Percentiles rank a stretch among this genome's conserved stretches.
Conservation (phyloP, 2,329 filamentous ascomycete species). For the Paecilomyces dactylethromorphus region DNA sequence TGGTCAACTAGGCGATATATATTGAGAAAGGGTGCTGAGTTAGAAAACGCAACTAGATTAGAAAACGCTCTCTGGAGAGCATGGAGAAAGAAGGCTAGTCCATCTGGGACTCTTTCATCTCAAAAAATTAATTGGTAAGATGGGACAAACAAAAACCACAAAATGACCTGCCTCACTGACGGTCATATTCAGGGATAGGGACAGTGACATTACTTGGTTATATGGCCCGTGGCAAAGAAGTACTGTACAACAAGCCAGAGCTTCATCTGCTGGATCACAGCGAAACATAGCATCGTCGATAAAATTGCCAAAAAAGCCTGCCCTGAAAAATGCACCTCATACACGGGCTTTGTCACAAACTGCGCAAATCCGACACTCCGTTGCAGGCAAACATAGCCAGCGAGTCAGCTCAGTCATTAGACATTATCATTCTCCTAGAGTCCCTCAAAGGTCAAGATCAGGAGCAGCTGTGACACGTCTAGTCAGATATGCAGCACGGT, state of each 20-base stretch:
- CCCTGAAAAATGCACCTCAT: not conserved
- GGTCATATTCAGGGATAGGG: not conserved
- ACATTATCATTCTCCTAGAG: not conserved
- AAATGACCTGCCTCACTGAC: not conserved
- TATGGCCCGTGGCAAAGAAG: not conserved
- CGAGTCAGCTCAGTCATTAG: not conserved
- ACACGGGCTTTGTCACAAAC: not conserved
- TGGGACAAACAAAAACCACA: no score
- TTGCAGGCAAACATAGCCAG: no score
- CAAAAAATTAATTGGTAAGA: not conserved
- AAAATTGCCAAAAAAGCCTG: not conserved
- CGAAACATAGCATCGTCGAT: not conserved
- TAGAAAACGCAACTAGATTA: not conserved
- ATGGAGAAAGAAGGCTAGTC: not conserved
- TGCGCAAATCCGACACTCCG: not conserved
- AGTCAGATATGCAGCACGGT: not conserved
- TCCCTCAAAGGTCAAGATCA: not conserved
- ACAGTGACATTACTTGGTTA: not conserved
- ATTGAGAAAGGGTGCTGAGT: not conserved
- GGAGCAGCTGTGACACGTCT: not conserved
- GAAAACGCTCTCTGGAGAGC: not conserved
- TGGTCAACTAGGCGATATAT: not conserved
- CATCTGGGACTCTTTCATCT: not conserved
- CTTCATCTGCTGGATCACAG: not conserved
- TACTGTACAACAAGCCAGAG: not conserved